Base-by-base conservation (phyloP, 2,329 filamentous ascomycete species). In the Aphanocladium album region DNA sequence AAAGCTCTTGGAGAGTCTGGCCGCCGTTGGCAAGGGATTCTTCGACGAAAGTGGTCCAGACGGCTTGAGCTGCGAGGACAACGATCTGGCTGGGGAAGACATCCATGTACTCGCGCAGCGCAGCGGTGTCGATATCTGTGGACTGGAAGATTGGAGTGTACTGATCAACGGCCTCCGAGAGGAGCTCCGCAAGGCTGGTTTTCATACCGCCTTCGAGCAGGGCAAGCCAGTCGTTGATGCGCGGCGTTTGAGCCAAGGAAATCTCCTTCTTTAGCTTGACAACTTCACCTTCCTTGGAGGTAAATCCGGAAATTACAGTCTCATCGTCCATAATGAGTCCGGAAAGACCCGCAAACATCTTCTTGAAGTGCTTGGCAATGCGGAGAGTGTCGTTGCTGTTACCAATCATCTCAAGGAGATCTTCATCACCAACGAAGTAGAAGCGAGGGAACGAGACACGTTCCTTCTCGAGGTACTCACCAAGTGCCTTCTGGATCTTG, bases 341-440 rank as follows among this genome's bases (percentile, higher is more conserved):
- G 5, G 89, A 93, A 52, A 99, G 82, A 64, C 95, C 95, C 64
- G 96, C 95, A 80, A 99, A 99, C 95, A 99, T 99, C 81, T 99
- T 99, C 74, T 96, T 93, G 80, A 99, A 92, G 78, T 99, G 96
- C 74, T 99, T 99, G 45, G 95, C 91, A 66, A 99, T 96, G 59
- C 95, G 92, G 63, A 95, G 79, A 11, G 93, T 96, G 70, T 99
- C 95, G 70, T 97, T 97, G 77, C 93, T 98, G 74, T 99, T 99
- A 72, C 95, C 95, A 65, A 99, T 99, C 77, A 99, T 99, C 74
- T 99, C 95, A 25, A 99, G 82, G 61, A 99, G 79, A 75, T 99
- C 95, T 72, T 99, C 96, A 69, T 99, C 96, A 73, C 95, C 95
- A 60, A 99, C 96, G 69, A 99, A 99, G 79, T 99, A 99, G 80